Evolutionary conservation across 2,329 filamentous ascomycete genomes (phyloP).

Genomic region (Alternaria rosae): DNA sequence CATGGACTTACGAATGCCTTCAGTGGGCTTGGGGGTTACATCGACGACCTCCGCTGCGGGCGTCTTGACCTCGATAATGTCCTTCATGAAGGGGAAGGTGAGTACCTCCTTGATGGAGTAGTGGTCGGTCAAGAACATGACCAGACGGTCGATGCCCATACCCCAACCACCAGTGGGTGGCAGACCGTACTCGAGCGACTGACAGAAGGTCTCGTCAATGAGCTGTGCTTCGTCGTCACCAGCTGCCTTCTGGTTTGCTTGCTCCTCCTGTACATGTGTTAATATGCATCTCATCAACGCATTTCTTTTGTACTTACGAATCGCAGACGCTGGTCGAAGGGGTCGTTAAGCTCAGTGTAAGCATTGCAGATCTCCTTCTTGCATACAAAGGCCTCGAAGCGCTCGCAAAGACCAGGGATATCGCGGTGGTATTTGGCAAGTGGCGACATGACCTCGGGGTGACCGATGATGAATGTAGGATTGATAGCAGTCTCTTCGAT

Average conservation of each 20-base stretch:
- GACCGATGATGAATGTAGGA: slow-evolving; percentile 89
- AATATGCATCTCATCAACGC: slow-evolving; percentile 4
- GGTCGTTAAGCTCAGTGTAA: slow-evolving; percentile 97
- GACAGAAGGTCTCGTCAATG: slow-evolving; percentile 95
- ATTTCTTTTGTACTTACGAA: slow-evolving; percentile 57
- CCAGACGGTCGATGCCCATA: slow-evolving; percentile 91
- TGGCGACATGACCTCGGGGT: slow-evolving; percentile 88
- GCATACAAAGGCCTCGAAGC: slow-evolving; percentile 96
- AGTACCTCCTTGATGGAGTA: slow-evolving; percentile 96
- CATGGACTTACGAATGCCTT: slow-evolving; percentile 61
- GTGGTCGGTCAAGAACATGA: slow-evolving; percentile 96
- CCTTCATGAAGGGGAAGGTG: slow-evolving; percentile 98
- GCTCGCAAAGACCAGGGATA: slow-evolving; percentile 84
- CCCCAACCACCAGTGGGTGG: slow-evolving; percentile 94
- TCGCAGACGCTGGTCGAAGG: slow-evolving; percentile 84
- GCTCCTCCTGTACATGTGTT: slow-evolving; percentile 67
- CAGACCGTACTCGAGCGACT: slow-evolving; percentile 85
- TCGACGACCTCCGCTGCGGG: slow-evolving; percentile 70
- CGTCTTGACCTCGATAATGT: slow-evolving; percentile 53
- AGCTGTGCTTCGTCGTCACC: slow-evolving; percentile 97
- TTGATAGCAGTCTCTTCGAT: slow-evolving; percentile 94
- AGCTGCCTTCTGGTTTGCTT: slow-evolving; percentile 88
- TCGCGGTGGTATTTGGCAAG: slow-evolving; percentile 93
- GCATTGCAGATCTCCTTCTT: slow-evolving; percentile 98
- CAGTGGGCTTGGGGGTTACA: slow-evolving; percentile 65